These are phyloP conservation scores for Conticribra weissflogii DNA, from an alignment of 108 stramenopile genomes.

Conservation along the genomic window DNA sequence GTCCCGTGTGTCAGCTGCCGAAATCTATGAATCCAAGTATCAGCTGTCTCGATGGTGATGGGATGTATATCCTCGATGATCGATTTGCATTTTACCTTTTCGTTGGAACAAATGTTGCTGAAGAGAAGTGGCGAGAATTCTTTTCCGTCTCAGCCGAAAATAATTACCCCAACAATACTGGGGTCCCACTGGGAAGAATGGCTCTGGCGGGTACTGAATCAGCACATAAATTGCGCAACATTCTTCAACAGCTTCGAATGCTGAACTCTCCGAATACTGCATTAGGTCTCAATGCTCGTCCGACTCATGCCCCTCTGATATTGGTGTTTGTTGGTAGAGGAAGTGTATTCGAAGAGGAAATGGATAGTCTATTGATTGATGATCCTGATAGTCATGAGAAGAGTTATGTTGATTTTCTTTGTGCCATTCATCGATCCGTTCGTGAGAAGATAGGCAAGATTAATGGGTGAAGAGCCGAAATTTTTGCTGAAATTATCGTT, in stretches of 20 bases:
- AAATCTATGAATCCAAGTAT: constrained; percentile 57
- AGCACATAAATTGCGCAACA: constrained; percentile 39
- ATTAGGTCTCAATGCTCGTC: constrained; percentile 32
- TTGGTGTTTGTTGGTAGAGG: constrained; percentile 51
- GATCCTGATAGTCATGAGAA: constrained; percentile 51
- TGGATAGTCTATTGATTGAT: constrained; percentile 59
- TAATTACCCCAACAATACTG: constrained; percentile 5
- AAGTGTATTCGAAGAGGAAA: constrained; percentile 53
- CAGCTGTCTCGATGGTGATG: constrained; percentile 56
- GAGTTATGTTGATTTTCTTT: constrained; percentile 60
- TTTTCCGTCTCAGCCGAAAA: constrained; percentile 20
- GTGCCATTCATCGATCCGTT: constrained; percentile 47
- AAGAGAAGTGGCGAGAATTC: constrained; percentile 42
- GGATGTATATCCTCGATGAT: constrained; percentile 69
- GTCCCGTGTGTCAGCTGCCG: constrained; percentile 58
- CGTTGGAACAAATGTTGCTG: constrained; percentile 55
- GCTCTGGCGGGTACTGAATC: constrained; percentile 26
- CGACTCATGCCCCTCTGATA: constrained; percentile 46
- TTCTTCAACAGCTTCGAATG: constrained; percentile 37
- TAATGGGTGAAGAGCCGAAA: no score
- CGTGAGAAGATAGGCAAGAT: no score
- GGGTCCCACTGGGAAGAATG: constrained; percentile 28
- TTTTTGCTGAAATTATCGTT: no score
- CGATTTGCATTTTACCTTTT: constrained; percentile 59
- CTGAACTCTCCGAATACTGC: constrained; percentile 39